Evolutionary conservation across 768 basidiomycete genomes (phyloP).

Genomic region (Antrodiella citrinella): DNA sequence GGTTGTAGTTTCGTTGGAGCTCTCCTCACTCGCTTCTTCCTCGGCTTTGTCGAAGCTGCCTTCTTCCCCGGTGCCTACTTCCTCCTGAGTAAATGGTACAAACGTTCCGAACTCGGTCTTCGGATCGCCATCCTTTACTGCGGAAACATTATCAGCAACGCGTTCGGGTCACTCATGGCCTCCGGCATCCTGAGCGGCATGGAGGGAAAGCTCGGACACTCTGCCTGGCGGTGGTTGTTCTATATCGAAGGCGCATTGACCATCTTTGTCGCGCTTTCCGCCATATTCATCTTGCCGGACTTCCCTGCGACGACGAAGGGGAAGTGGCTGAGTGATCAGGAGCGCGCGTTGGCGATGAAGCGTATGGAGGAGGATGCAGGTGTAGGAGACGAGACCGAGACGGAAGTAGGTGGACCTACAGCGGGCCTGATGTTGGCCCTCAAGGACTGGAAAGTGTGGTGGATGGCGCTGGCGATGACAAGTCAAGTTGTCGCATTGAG

Average conservation of each 20-base stretch:
- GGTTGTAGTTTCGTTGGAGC: slow-evolving; percentile 42
- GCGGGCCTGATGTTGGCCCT: slow-evolving; percentile 54
- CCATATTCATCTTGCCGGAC: slow-evolving; percentile 64
- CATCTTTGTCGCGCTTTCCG: slow-evolving; percentile 40
- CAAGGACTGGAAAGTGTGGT: slow-evolving; percentile 80
- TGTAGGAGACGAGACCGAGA: slow-evolving; percentile 41
- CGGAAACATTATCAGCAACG: slow-evolving; percentile 73
- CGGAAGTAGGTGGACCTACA: slow-evolving; percentile 26
- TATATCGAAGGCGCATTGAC: slow-evolving; percentile 59
- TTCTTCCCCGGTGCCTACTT: slow-evolving; percentile 67
- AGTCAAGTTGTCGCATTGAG: slow-evolving; percentile 49
- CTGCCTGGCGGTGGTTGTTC: slow-evolving; percentile 71
- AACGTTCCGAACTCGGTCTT: slow-evolving; percentile 57
- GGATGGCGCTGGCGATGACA: slow-evolving; percentile 59
- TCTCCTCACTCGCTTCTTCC: slow-evolving; percentile 64
- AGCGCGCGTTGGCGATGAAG: slow-evolving; percentile 44
- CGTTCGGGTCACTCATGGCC: slow-evolving; percentile 73
- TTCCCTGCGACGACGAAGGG: slow-evolving; percentile 48
- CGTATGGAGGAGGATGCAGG: slow-evolving; percentile 63
- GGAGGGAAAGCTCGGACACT: slow-evolving; percentile 57
- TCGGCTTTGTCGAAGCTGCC: slow-evolving; percentile 53
- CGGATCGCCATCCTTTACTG: slow-evolving; percentile 63
- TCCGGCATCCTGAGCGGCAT: slow-evolving; percentile 67
- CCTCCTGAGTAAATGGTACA: slow-evolving; percentile 67
- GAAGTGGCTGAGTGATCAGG: slow-evolving; percentile 50